phyloP scores from a whole-genome alignment of 306 rosid genomes.

The Coriaria nepalensis region DNA sequence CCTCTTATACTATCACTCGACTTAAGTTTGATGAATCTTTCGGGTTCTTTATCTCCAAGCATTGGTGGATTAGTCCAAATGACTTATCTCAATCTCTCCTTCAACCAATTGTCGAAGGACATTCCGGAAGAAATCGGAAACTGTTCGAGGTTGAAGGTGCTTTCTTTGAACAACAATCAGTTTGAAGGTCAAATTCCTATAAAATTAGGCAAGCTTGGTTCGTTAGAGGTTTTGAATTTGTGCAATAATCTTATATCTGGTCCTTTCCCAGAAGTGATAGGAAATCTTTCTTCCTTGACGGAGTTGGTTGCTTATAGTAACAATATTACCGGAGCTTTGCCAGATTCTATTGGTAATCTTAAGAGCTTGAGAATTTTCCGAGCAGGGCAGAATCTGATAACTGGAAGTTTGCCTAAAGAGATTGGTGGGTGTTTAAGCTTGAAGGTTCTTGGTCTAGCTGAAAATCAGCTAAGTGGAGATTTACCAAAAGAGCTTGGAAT shows the following conservation, averaged over 20 bases:
- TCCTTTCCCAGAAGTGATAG: slow-evolving; percentile 50
- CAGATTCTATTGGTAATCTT: slow-evolving; percentile 54
- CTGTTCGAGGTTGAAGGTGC: slow-evolving; percentile 37
- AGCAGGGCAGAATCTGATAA: slow-evolving; percentile 63
- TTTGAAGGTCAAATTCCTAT: slow-evolving; percentile 51
- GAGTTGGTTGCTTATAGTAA: slow-evolving; percentile 52
- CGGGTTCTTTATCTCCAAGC: slow-evolving; percentile 46
- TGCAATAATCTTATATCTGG: slow-evolving; percentile 62
- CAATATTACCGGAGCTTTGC: slow-evolving; percentile 51
- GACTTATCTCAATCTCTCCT: slow-evolving; percentile 38
- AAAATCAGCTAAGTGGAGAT: slow-evolving; percentile 51
- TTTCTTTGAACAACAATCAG: slow-evolving; percentile 43
- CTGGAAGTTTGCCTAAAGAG: slow-evolving; percentile 58
- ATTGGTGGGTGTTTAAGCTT: slow-evolving; percentile 47
- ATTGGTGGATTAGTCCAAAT: slow-evolving; percentile 46
- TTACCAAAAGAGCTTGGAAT: slow-evolving; percentile 59
- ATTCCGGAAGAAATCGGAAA: slow-evolving; percentile 54
- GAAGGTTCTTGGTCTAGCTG: slow-evolving; percentile 58
- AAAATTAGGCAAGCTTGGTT: slow-evolving; percentile 45
- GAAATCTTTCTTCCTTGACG: slow-evolving; percentile 45
- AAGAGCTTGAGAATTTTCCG: slow-evolving; percentile 35
- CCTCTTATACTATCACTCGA: slow-evolving; percentile 34
- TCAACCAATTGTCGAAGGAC: slow-evolving; percentile 30
- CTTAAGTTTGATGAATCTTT: slow-evolving; percentile 50
- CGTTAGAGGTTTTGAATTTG: slow-evolving; percentile 39